Conservation (phyloP, 306 rosid species). For the Hippophae tibetana region DNA sequence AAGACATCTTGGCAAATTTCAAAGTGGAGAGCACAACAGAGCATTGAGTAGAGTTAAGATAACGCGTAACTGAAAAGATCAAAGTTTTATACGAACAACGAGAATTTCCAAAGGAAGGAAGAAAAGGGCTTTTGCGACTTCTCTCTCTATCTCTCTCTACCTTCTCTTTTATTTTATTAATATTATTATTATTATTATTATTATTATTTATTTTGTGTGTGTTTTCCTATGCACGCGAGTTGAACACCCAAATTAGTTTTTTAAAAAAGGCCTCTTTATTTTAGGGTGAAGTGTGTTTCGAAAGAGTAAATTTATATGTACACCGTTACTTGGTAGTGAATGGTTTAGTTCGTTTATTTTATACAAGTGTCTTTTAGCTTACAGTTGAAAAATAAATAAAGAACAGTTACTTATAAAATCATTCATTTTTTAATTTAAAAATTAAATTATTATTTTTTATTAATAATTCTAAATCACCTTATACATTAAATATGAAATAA, state of each 20-base stretch:
- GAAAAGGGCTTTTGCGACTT: slow-evolving; percentile 9
- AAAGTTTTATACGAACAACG: slow-evolving; percentile 5
- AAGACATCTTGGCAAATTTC: not conserved
- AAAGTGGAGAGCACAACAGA: not conserved
- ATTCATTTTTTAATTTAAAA: too few relatives aligned
- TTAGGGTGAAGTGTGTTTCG: not conserved
- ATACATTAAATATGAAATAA: too few relatives aligned
- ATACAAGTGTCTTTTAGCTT: too few relatives aligned
- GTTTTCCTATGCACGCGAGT: slow-evolving; percentile 42
- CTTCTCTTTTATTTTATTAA: too few relatives aligned
- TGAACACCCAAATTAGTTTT: slow-evolving; percentile 38
- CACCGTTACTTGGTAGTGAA: too few relatives aligned
- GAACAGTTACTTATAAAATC: too few relatives aligned
- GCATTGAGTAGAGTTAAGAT: not conserved
- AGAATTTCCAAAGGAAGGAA: slow-evolving; percentile 8
- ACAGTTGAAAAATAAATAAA: too few relatives aligned
- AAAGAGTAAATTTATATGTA: too few relatives aligned
- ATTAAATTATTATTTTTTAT: too few relatives aligned
- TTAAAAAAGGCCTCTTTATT: slow-evolving; percentile 1
- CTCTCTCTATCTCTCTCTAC: too few relatives aligned
- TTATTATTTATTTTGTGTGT: not conserved
- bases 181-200: not conserved
- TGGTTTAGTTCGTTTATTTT: too few relatives aligned
- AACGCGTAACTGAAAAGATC: slow-evolving; percentile 4
- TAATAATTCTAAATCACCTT: too few relatives aligned